Percentiles rank a stretch among this genome's conserved stretches.
Evolutionary conservation across 305 asterid species (phyloP).

Genomic region (Fraxinus baroniana): DNA sequence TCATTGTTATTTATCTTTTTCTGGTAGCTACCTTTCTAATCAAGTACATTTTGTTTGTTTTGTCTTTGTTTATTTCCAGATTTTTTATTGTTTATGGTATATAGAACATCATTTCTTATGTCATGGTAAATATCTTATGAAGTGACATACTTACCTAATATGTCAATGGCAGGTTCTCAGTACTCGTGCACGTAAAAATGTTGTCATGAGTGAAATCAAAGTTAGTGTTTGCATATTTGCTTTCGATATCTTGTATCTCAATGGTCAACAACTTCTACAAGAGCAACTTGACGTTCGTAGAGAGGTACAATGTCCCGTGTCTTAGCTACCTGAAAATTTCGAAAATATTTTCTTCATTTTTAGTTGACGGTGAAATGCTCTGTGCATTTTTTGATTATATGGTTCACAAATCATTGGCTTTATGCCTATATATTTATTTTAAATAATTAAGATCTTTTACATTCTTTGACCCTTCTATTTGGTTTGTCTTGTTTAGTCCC

Average conservation of each 20-base stretch:
- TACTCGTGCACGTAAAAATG: conserved; percentile 94
- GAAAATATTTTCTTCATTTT: conserved; percentile 8
- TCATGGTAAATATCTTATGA: conserved; percentile 1
- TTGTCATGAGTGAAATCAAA: conserved; percentile 66
- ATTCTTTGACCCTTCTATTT: conserved; percentile 5
- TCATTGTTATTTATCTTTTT: not conserved
- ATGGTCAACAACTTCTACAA: conserved; percentile 82
- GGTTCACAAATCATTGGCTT: conserved; percentile 15
- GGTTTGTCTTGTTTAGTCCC: not conserved
- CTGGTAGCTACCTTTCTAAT: not conserved
- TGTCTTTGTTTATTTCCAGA: not conserved
- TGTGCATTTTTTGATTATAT: not conserved
- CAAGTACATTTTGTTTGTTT: not conserved
- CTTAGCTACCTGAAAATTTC: conserved; percentile 13
- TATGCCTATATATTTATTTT: conserved; percentile 2
- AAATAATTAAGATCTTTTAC: conserved; percentile 9
- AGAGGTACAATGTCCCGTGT: conserved; percentile 53
- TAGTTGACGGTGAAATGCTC: conserved; percentile 3
- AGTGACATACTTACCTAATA: conserved; percentile 9
- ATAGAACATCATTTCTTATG: not conserved
- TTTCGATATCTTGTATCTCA: conserved; percentile 80
- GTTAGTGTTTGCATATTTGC: conserved; percentile 89
- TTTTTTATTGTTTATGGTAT: not conserved
- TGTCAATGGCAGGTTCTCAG: conserved; percentile 66
- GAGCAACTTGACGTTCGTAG: conserved; percentile 83